Conservation (phyloP, 345 rosid species). For the Boechera divaricarpa region DNA sequence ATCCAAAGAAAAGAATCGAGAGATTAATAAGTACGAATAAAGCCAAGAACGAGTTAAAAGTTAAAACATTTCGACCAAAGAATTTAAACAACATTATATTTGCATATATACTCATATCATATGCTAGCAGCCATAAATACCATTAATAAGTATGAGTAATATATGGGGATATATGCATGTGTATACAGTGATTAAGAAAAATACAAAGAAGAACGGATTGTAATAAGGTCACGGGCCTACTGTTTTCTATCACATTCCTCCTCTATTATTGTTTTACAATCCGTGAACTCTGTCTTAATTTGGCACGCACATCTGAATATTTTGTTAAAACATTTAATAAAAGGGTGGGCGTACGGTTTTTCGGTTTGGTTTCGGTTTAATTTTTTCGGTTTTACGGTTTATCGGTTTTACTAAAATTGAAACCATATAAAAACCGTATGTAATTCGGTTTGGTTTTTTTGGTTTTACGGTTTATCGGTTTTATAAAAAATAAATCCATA, state of each 20-base stretch:
- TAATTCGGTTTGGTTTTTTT: too few relatives aligned
- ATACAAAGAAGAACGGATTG: constrained; percentile 32
- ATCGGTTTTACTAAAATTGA: too few relatives aligned
- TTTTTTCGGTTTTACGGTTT: too few relatives aligned
- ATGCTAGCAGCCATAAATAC: not conserved
- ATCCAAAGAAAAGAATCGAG: constrained; percentile 27
- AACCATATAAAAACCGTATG: too few relatives aligned
- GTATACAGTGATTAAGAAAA: constrained; percentile 28
- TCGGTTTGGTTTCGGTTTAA: too few relatives aligned
- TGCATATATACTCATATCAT: not conserved
- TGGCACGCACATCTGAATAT: constrained; percentile 2
- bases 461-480: too few relatives aligned
- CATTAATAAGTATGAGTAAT: not conserved
- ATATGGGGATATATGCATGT: constrained; percentile 20
- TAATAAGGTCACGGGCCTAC: constrained; percentile 45
- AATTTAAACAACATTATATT: not conserved
- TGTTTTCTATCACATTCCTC: constrained; percentile 22
- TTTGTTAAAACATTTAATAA: too few relatives aligned
- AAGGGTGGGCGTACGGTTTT: too few relatives aligned
- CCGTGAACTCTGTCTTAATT: constrained; percentile 35
- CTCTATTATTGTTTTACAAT: constrained; percentile 30
- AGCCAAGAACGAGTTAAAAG: constrained; percentile 32
- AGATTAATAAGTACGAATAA: constrained; percentile 18
- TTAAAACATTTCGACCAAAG: constrained; percentile 27
- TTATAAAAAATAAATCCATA: too few relatives aligned